Evolutionary conservation across 495 filamentous ascomycete species (phyloP), one percentile per base, ranked within the genome.

Genomic region (Penicillium cinerascens): DNA sequence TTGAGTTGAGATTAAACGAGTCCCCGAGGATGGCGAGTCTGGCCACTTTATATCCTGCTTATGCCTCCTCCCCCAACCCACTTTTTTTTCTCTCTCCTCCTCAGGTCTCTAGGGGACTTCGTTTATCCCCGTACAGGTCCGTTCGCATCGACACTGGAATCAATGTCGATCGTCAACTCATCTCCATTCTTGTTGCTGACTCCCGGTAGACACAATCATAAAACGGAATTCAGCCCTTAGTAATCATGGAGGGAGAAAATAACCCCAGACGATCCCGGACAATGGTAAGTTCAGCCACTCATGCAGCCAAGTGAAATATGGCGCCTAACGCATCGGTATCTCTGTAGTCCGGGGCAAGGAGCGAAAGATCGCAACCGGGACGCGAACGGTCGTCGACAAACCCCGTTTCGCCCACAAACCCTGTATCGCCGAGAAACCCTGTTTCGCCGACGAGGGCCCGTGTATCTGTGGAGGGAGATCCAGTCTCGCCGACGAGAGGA

Each of bases 401-500:
- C 11, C 29, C 27, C 9, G 9, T 8, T 8, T 29, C 27, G 6
- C n/a, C n/a, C n/a, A n/a, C 22, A 23, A 6, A 23, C 22, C 27
- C 25, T 27, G 25, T 27, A 5, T 37, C 35, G n/a, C n/a, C n/a
- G n/a, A n/a, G n/a, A n/a, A n/a, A n/a, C 3, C 52, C 48, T 41
- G 44, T 23, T 25, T 63, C 62, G n/a, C 59, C 58, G 3, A 57
- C 47, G 11, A 47, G 50, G 2, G 47, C 21, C 15, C 27, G 17
- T n/a, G n/a, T n/a, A n/a, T n/a, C n/a, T n/a, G n/a, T n/a, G n/a
- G n/a, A n/a, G n/a, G n/a, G n/a, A n/a, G 55, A 43, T 22, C 42
- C 42, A 16, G 11, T 55, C n/a, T 63, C 60, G 8, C 63, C 61
- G 0, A 58, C 52, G 2, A 57, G 63, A 42, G 33, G 42, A 20